Conservation (phyloP, 352 stramenopile genomes). For the Elongisporangium undulatum region DNA sequence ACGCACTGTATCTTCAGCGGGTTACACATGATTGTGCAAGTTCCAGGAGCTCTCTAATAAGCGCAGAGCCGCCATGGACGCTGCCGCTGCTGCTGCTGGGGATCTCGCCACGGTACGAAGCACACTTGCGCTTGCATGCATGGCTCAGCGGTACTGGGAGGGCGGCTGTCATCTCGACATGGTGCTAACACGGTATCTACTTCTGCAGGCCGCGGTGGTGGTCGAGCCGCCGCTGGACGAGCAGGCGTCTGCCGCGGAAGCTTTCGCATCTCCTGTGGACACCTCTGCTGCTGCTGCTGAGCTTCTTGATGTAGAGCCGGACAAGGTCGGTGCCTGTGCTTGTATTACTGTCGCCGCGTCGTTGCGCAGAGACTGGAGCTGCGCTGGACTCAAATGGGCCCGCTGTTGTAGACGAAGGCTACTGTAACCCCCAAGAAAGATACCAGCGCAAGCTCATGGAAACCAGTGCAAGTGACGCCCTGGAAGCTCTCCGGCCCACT, state of each 20-base stretch:
- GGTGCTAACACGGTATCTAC: not conserved
- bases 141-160: too few species aligned
- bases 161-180: not conserved
- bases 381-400: not conserved
- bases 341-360: not conserved
- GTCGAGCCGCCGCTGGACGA: not conserved
- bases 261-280: not conserved
- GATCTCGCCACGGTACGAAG: not conserved
- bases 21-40: not conserved
- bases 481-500: not conserved
- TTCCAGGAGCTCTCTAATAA: not conserved
- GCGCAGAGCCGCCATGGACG: not conserved
- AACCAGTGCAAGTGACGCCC: not conserved
- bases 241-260: not conserved
- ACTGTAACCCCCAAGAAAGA: not conserved
- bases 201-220: not conserved
- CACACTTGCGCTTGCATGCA: not conserved
- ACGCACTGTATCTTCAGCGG: not conserved
- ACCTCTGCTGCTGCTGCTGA: not conserved
- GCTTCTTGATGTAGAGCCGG: not conserved
- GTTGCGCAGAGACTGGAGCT: not conserved
- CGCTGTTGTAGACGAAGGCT: not conserved
- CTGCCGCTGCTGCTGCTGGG: not conserved
- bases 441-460: not conserved
- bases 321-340: not conserved